Percentiles rank a stretch among this genome's conserved stretches.
These are phyloP conservation scores for Hanseniaspora lachancei DNA, from an alignment of 805 yeast species.

Conservation along the genomic window DNA sequence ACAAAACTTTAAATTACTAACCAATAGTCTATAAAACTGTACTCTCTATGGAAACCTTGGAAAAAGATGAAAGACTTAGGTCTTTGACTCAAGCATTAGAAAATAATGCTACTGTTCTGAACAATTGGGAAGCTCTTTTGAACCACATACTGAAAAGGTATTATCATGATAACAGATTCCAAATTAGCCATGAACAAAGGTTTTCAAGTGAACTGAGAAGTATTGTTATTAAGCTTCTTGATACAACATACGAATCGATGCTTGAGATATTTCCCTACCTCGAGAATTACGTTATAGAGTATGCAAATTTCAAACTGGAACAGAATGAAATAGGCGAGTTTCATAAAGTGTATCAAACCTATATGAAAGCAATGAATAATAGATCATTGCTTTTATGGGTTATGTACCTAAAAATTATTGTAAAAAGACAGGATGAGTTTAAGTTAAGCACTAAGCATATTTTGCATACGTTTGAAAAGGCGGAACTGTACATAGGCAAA, in stretches of 20 bases:
- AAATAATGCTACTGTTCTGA: conserved; percentile 18
- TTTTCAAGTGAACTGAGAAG: not conserved
- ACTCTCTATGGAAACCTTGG: not conserved
- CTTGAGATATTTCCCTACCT: conserved; percentile 23
- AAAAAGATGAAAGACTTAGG: not conserved
- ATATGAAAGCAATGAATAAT: conserved; percentile 20
- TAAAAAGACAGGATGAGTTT: conserved; percentile 17
- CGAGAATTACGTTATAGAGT: conserved; percentile 27
- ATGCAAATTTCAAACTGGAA: conserved; percentile 25
- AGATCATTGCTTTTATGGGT: conserved; percentile 26
- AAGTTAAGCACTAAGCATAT: conserved; percentile 18
- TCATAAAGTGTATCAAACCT: conserved; percentile 21
- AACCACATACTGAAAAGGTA: conserved; percentile 17
- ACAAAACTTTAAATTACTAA: not conserved
- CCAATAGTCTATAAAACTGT: not conserved
- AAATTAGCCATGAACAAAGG: conserved; percentile 16
- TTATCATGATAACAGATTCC: conserved; percentile 16
- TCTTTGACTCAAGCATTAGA: not conserved
- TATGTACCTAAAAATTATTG: conserved; percentile 23
- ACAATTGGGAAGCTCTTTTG: conserved; percentile 25
- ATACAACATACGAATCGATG: conserved; percentile 22
- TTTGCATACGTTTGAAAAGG: conserved; percentile 23
- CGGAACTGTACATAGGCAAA: conserved; percentile 24
- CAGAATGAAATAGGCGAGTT: conserved; percentile 22
- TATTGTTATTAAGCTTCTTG: not conserved